Evolutionary conservation across 768 basidiomycete genomes (phyloP).

Genomic region (Erythrobasidium yunnanense): DNA sequence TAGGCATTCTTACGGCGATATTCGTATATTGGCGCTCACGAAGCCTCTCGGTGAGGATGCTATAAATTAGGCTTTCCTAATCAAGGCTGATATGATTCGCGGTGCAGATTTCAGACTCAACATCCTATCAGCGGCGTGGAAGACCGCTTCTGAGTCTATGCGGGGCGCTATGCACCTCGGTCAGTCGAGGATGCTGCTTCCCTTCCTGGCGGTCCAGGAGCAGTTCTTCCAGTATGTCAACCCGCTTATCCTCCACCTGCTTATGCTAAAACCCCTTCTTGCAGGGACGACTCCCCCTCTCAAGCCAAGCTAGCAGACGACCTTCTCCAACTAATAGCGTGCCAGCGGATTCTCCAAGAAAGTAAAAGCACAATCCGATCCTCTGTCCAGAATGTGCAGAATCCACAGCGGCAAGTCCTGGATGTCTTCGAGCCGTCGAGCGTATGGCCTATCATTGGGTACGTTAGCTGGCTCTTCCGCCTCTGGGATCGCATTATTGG

Average conservation of each 20-base stretch:
- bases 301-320: neutral
- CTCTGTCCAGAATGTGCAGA: neutral
- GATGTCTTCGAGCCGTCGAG: slow-evolving; percentile 5
- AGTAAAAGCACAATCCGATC: neutral
- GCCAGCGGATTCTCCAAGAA: slow-evolving; percentile 2
- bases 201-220: slow-evolving; percentile 7
- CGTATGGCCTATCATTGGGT: slow-evolving; percentile 17
- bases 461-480: slow-evolving; percentile 8
- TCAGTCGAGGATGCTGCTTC: neutral
- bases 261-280: neutral
- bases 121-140: neutral
- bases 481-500: slow-evolving; percentile 9
- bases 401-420: neutral
- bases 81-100: neutral
- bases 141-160: neutral
- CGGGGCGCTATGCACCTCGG: neutral
- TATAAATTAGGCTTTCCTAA: neutral
- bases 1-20: too few relatives aligned
- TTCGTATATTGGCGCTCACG: neutral
- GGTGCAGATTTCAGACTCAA: neutral
- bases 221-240: neutral
- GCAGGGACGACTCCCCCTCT: neutral
- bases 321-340: slow-evolving; percentile 1
- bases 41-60: neutral
- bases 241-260: neutral